Evolutionary conservation across 78 protist genomes (phyloP), one percentile per base, ranked within the genome.

Genomic region (Creolimax fragrantissima): DNA sequence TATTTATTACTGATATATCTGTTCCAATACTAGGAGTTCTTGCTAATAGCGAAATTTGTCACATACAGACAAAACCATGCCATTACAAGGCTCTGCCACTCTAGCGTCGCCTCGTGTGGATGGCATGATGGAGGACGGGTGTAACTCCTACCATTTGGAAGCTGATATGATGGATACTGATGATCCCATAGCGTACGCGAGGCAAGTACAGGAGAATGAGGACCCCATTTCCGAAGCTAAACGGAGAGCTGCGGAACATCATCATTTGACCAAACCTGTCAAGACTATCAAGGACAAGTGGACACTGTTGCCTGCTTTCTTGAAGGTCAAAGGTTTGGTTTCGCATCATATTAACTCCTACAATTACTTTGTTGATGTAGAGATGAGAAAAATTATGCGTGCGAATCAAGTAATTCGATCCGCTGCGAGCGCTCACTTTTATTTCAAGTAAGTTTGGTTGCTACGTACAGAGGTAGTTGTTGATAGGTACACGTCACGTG

Each of bases 301-400:
- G 99, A 88, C 91, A 88, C 96, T 98, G 24, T 91, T 98, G 81
- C 99, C 99, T 2, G 97, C 99, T 2, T 99, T 98, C 92, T 92
- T 99, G 41, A 95, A 94, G 47, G 90, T 95, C 5, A 89, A 96
- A 58, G 98, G 99, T 6, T 95, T 98, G 45, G 98, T 98, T 41
- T 88, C 93, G 92, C 99, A 98, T 93, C 99, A 99, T 94, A 94
- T 98, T 45, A 99, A 98, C 88, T 96, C 98, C 42, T 98, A 93
- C 96, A 97, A 99, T 93, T 96, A 95, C 90, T 97, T 98, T 45
- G 41, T 98, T 41, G 85, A 95, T 47, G 92, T 92, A 3, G 97
- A 96, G 84, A 85, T 97, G 84, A 89, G 93, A 39, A 88, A 93
- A 89, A 96, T 97, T 41, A 86, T 98, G 35, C 39, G 42, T 89